Conservation (phyloP, 1,284 basidiomycete species). For the Leccinum variabile region DNA sequence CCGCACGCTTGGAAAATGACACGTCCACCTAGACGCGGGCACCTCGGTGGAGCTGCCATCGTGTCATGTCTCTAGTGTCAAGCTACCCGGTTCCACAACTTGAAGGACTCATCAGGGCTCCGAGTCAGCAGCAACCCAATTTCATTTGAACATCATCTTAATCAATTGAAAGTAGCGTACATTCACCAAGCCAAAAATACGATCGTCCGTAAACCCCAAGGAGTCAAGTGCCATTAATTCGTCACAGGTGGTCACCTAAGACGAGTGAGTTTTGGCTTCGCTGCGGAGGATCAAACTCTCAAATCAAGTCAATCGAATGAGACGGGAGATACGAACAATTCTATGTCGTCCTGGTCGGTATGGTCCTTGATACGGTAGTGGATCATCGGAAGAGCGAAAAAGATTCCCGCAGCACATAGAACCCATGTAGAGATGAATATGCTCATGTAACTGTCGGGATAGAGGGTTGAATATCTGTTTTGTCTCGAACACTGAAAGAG, state of each 20-base stretch:
- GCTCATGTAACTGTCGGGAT: conserved; percentile 36
- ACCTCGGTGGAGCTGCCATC: background rate
- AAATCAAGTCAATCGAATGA: conserved; percentile 1
- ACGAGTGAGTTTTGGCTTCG: conserved; percentile 10
- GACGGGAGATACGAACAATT: conserved; percentile 25
- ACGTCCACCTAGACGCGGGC: background rate
- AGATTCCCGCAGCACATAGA: conserved; percentile 36
- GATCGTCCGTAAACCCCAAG: background rate
- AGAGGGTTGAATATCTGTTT: background rate
- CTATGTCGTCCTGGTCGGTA: conserved; percentile 34
- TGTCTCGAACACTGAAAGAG: background rate
- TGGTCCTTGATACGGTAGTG: conserved; percentile 39
- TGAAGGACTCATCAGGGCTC: background rate
- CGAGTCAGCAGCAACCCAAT: background rate
- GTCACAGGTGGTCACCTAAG: conserved; percentile 1
- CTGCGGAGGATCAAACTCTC: conserved; percentile 14
- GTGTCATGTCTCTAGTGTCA: background rate
- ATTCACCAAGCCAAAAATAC: background rate
- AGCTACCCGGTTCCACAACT: background rate
- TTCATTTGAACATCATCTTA: background rate
- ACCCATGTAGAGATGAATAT: conserved; percentile 42
- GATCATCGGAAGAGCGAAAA: conserved; percentile 41
- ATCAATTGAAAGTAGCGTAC: background rate
- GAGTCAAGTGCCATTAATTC: background rate
- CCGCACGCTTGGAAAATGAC: background rate